Conservation (phyloP, 2,329 filamentous ascomycete genomes). For the Epichloe festucae region DNA sequence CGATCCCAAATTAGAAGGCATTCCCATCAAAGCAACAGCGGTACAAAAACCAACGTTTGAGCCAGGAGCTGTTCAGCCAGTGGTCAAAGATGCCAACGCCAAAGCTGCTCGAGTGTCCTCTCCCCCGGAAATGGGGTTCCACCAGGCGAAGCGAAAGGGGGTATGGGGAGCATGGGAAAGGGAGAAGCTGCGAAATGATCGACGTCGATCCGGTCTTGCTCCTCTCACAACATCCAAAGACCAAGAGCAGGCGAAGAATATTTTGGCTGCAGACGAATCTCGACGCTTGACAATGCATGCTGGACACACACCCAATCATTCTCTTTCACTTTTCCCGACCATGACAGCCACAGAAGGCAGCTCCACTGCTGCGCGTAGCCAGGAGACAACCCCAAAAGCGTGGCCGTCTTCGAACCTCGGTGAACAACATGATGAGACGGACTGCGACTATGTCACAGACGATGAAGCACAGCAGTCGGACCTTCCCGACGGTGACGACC, state of each 20-base stretch:
- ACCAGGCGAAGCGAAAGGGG: not conserved
- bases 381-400: constrained; percentile 17
- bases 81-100: constrained; percentile 18
- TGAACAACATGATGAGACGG: not conserved
- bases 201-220: constrained; percentile 3
- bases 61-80: constrained; percentile 8
- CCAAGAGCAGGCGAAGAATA: constrained; percentile 27
- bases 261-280: constrained; percentile 34
- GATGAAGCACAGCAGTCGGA: not conserved
- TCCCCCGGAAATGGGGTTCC: constrained; percentile 5
- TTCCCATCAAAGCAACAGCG: constrained; percentile 41
- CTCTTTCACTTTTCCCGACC: constrained; percentile 37
- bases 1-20: constrained; percentile 46
- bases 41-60: constrained; percentile 38
- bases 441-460: not conserved
- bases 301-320: constrained; percentile 50
- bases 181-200: constrained; percentile 1
- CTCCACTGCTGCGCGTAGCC: constrained; percentile 15
- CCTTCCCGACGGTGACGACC: not conserved
- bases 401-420: constrained; percentile 4
- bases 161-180: constrained; percentile 1
- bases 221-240: constrained; percentile 20
- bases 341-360: constrained; percentile 26
- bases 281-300: constrained; percentile 47
- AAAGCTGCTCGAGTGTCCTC: constrained; percentile 17